Evolutionary conservation across 768 basidiomycete genomes (phyloP), one percentile per base, ranked within the genome.

Genomic region (Rhizopogon roseolus): DNA sequence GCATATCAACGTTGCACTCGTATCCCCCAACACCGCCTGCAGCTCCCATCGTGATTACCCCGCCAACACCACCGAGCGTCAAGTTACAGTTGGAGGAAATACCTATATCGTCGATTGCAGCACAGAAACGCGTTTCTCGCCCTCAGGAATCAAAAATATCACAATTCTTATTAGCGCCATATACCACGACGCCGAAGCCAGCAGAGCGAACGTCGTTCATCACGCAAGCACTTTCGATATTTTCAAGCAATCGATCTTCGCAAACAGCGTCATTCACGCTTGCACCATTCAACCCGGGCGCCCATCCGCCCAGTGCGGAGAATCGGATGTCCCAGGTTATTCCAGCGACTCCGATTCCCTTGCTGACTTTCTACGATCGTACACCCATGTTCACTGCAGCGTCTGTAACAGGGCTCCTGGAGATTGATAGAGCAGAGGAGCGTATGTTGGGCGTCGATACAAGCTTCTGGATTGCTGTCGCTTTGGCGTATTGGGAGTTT

Each of bases 381-480:
- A 91, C 90, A 2, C 85, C 89, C 0, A 66, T 87, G 5, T 73
- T 84, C 54, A 81, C 81, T 1, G 74, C 85, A 16, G 69, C 76
- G 3, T 80, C 82, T 0, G 68, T 80, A 6, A 81, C 77, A 1
- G 89, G 90, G 5, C 50, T 82, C 34, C 8, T 9, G 8, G 86
- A 87, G 63, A 67, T 92, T 37, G 80, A 90, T 37, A 67, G 72
- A 49, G 68, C 72, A 4, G 79, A 86, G 54, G 81, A 82, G 50
- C 66, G 71, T 16, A 66, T 76, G 29, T 62, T 90, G 22, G 90
- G 89, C 13, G 81, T 93, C 28, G 86, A 90, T 45, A 78, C 79
- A 27, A 83, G 83, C 50, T 92, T 92, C 63, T 92, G 88, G 84
- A 76, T 93, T 42, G 81, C 87, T 0, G 73, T 88, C 39, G 84